phyloP scores from a whole-genome alignment of 805 yeast species.

The Wickerhamiella brachini region DNA sequence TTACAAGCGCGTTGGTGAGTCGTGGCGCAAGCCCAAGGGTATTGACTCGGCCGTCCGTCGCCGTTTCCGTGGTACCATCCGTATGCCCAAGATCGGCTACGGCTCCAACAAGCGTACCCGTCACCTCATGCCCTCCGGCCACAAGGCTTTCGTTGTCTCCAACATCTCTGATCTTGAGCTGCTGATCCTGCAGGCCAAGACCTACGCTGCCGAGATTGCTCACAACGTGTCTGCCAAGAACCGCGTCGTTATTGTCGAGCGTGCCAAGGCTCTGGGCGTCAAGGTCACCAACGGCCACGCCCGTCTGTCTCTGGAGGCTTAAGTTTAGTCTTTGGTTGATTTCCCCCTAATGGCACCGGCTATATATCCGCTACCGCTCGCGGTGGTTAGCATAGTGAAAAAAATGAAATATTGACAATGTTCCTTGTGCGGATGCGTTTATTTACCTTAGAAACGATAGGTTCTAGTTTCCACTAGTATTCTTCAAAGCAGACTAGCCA shows the following conservation, averaged over 20 bases:
- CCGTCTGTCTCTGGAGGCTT: slow-evolving; percentile 96
- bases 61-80: slow-evolving; percentile 94
- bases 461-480: not conserved
- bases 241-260: slow-evolving; percentile 91
- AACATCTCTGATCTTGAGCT: slow-evolving; percentile 90
- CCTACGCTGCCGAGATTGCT: slow-evolving; percentile 99
- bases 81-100: slow-evolving; percentile 99
- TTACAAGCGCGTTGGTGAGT: slow-evolving; percentile 94
- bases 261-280: slow-evolving; percentile 96
- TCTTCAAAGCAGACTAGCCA: not conserved
- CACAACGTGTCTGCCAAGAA: slow-evolving; percentile 96
- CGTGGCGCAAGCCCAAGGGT: slow-evolving; percentile 99
- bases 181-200: slow-evolving; percentile 90
- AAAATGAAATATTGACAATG: not conserved
- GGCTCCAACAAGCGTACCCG: slow-evolving; percentile 99
- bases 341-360: not conserved
- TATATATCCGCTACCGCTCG: not conserved
- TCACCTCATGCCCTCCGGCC: slow-evolving; percentile 93
- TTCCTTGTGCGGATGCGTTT: too few species aligned
- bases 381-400: not conserved
- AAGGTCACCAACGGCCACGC: slow-evolving; percentile 99
- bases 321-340: slow-evolving; percentile 23
- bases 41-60: slow-evolving; percentile 99
- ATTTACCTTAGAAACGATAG: too few species aligned
- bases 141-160: slow-evolving; percentile 89